Evolutionary conservation across 2,329 filamentous ascomycete genomes (phyloP), one percentile per base, ranked within the genome.

Genomic region (Diaporthe citri): DNA sequence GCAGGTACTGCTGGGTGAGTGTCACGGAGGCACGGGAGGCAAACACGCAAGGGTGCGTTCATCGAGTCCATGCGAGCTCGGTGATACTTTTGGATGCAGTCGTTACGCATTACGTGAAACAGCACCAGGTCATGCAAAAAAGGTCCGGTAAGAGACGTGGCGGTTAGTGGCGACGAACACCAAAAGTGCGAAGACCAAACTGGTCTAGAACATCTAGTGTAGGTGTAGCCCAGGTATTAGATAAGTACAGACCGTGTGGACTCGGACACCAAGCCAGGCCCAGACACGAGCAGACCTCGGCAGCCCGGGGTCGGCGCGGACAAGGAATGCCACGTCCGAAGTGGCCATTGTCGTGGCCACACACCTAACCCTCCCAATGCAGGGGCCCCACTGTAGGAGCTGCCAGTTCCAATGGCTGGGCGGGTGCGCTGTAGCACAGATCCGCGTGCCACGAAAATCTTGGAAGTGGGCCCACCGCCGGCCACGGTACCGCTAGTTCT

Each of bases 391-490:
- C 22, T 4, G 8, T 34, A 59, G 15, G 39, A 31, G 59, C 39
- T 64, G 59, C 20, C 59, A 64, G 17, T 64, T 22, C 41, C 25
- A 46, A 25, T 64, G 41, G 41, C 28, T 22, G 39, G 34, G 56
- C 41, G 59, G 59, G 39, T 46, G 15, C 41, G 3, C 59, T 64
- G 60, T 41, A 64, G 41, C 60, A n/a, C 20, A 66, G 60, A 41
- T 13, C 4, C 22, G 48, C 22, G 64, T 69, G 64, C 48, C 64
- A 55, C 64, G 64, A 69, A 69, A 69, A 69, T 69, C n/a, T 55
- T 69, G 64, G 64, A 69, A 69, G 64, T 55, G 64, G 64, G 48
- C 48, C 64, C 46, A 28, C 22, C 31, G 22, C 13, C 60, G 31
- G 59, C 59, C 25, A 59, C 56, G 60, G 39, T 34, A 69, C 48